These are phyloP conservation scores for Moniliophthora roreri DNA, from an alignment of 1,284 basidiomycete genomes.

Conservation along the genomic window DNA sequence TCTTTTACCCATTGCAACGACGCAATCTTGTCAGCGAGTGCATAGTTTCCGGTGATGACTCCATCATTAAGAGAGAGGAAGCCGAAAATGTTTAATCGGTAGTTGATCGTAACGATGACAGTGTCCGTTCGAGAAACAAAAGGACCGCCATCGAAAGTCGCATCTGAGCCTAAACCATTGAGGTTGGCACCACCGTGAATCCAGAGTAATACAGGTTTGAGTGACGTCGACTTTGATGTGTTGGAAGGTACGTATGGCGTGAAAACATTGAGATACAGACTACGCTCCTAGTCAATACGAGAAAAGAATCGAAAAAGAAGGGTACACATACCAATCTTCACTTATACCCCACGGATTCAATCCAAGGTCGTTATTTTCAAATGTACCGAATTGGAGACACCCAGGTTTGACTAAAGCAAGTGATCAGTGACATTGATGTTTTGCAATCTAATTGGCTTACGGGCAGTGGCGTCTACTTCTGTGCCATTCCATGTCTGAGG, in stretches of 20 bases:
- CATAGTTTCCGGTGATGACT: conserved; percentile 39
- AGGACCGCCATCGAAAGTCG: conserved; percentile 34
- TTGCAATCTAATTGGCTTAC: conserved; percentile 5
- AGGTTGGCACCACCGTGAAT: conserved; percentile 7
- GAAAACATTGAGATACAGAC: background rate
- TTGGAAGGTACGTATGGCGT: conserved; percentile 10
- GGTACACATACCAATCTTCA: conserved; percentile 13
- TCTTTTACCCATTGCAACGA: conserved; percentile 36
- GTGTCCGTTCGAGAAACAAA: conserved; percentile 17
- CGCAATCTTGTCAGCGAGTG: conserved; percentile 36
- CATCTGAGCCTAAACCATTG: too few relatives aligned
- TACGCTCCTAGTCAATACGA: background rate
- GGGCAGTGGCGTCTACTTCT: conserved; percentile 19
- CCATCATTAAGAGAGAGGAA: conserved; percentile 37
- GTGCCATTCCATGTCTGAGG: conserved; percentile 16
- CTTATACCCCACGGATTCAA: conserved; percentile 13
- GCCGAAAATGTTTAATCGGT: conserved; percentile 40
- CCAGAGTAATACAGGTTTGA: conserved; percentile 11
- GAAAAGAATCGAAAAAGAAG: background rate
- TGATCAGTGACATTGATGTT: background rate
- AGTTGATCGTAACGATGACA: conserved; percentile 46
- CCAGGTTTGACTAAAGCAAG: conserved; percentile 5
- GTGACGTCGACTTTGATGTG: background rate
- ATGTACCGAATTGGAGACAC: conserved; percentile 13
- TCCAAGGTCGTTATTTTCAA: conserved; percentile 11